Evolutionary conservation across 1,139 yeast genomes (phyloP).

Genomic region (Yamadazyma buinensis): DNA sequence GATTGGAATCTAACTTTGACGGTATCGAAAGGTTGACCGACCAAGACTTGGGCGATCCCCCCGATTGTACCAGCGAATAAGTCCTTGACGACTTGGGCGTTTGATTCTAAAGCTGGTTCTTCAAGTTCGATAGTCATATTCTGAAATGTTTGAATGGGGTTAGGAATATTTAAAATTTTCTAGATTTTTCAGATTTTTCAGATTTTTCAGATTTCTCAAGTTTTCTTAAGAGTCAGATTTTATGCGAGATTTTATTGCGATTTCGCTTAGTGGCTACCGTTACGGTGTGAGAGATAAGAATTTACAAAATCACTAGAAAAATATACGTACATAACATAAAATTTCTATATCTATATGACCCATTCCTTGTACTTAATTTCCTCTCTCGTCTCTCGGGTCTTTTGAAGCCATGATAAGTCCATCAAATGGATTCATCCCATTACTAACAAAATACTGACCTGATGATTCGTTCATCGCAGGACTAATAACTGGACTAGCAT

Average conservation of each 20-base stretch:
- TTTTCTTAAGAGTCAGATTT: too few species aligned
- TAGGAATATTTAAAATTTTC: not conserved
- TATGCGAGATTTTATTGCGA: too few species aligned
- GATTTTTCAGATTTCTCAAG: too few species aligned
- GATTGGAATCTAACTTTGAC: conserved; percentile 89
- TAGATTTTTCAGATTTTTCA: too few species aligned
- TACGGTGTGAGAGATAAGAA: too few species aligned
- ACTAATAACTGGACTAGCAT: conserved; percentile 15
- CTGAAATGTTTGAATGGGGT: not conserved
- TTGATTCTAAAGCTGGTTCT: conserved; percentile 41
- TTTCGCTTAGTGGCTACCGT: too few species aligned
- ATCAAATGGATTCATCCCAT: conserved; percentile 42
- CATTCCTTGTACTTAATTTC: too few species aligned
- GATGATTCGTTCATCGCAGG: conserved; percentile 19
- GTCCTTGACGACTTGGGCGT: conserved; percentile 68
- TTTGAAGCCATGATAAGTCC: conserved; percentile 37
- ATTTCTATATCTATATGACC: too few species aligned
- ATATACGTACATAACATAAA: too few species aligned
- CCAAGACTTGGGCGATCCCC: conserved; percentile 89
- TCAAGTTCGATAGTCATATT: conserved; percentile 45
- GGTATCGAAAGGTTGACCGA: conserved; percentile 94
- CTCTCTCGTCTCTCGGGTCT: too few species aligned
- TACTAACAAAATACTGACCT: conserved; percentile 35
- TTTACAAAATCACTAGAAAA: too few species aligned
- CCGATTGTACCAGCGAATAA: conserved; percentile 89